Base-by-base conservation (phyloP, 768 basidiomycete genomes). In the Phylloporus rhodoxanthus region DNA sequence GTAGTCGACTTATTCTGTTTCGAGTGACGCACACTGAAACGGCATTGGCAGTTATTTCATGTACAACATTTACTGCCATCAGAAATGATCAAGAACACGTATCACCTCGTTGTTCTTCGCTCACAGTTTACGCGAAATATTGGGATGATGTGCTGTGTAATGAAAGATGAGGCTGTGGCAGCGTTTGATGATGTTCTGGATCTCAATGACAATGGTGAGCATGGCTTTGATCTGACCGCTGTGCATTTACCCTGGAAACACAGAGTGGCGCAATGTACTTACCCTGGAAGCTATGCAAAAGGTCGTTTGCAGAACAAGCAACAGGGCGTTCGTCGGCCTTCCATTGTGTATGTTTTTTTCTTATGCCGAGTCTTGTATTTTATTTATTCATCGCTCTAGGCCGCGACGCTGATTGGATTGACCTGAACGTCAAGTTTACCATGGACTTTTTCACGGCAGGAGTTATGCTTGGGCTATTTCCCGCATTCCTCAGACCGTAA, bases 271-370 rank as follows among this genome's bases (percentile, higher is more conserved):
- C n/a, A n/a, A n/a, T n/a, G n/a, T n/a, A n/a, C n/a, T n/a, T n/a
- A n/a, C n/a, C n/a, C n/a, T n/a, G n/a, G n/a, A n/a, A n/a, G n/a
- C n/a, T n/a, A n/a, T 69, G n/a, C 65, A 60, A 50, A 52, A 66
- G 23, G 59, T 79, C n/a, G 62, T 79, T 5, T 66, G 68, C 26
- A 69, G 75, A 28, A 62, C 68, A 2, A 71, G 61, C 44, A 77
- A 75, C 52, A 70, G 80, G 10, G 45, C 73, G 6, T 75, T 80
- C 50, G 72, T 79, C 15, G 79, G 77, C 0, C 58, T 69, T 21
- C 75, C 75, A 4, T 33, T 75, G 3, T 79, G 78, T n/a, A n/a
- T n/a, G n/a, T n/a, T n/a, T n/a, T n/a, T n/a, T n/a, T n/a, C n/a
- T n/a, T n/a, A n/a, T n/a, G n/a, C n/a, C n/a, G n/a, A n/a, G n/a